Percentiles rank a stretch among this genome's conserved stretches.
Conservation (phyloP, 352 stramenopile species). For the Globisporangium apiculatum region DNA sequence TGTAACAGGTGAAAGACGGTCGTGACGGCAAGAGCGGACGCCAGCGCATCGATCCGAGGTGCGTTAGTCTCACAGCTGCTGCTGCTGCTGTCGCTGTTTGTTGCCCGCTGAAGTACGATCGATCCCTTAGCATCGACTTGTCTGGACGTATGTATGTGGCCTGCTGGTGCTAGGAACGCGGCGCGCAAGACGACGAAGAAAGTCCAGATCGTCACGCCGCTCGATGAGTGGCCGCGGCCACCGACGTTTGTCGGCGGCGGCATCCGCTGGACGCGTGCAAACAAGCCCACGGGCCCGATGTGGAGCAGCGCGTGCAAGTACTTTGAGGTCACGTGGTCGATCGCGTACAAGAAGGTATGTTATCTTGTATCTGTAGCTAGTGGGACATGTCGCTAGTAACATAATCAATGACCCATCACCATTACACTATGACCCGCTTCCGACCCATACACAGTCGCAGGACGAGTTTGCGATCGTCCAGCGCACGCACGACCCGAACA, state of each 20-base stretch:
- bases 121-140: background rate
- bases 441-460: constrained; percentile 34
- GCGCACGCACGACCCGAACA: constrained; percentile 76
- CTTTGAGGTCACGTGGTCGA: constrained; percentile 83
- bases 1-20: constrained; percentile 40
- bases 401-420: too few relatives aligned
- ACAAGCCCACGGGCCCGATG: constrained; percentile 52
- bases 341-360: constrained; percentile 80
- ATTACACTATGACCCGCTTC: too few relatives aligned
- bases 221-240: constrained; percentile 81
- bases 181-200: constrained; percentile 62
- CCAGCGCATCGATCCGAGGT: constrained; percentile 60
- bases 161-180: constrained; percentile 27
- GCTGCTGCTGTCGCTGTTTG: background rate
- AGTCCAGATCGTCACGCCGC: constrained; percentile 61
- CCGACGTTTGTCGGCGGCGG: constrained; percentile 81
- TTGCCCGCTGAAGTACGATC: background rate
- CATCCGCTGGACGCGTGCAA: constrained; percentile 79
- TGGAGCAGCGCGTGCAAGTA: constrained; percentile 75
- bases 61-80: background rate
- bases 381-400: background rate
- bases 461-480: constrained; percentile 80
- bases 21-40: constrained; percentile 29
- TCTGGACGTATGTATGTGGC: constrained; percentile 4
- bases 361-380: background rate